These are phyloP conservation scores for Balamuthia mandrillaris DNA, from an alignment of 208 protist species.

Conservation along the genomic window DNA sequence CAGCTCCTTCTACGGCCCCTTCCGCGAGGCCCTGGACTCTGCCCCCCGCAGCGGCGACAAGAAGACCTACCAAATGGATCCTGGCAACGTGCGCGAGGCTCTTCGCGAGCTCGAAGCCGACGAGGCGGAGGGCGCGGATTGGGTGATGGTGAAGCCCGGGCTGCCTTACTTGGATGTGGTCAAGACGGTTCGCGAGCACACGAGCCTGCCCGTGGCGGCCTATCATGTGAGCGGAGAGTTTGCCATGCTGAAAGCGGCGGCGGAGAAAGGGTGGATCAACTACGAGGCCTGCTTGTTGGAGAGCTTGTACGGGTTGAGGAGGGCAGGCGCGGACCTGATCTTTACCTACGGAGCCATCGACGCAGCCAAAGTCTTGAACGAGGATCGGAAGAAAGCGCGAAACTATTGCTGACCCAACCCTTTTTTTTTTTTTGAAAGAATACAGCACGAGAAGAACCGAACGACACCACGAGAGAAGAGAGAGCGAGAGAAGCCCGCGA, in stretches of 20 bases:
- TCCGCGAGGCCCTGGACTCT: constrained; percentile 73
- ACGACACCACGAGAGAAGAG: no score
- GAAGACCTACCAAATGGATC: constrained; percentile 74
- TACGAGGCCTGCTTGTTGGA: constrained; percentile 61
- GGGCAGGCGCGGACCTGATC: constrained; percentile 74
- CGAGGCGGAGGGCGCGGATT: constrained; percentile 72
- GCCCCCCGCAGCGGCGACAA: constrained; percentile 69
- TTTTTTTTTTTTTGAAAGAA: not conserved
- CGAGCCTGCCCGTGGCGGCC: constrained; percentile 58
- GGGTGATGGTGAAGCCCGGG: constrained; percentile 82
- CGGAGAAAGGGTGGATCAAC: constrained; percentile 46
- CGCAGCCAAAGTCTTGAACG: not conserved
- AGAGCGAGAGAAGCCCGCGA: no score
- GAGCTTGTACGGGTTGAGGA: constrained; percentile 56
- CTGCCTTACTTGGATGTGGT: constrained; percentile 78
- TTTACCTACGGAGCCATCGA: constrained; percentile 70
- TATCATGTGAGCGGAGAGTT: constrained; percentile 71
- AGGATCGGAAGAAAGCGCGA: not conserved
- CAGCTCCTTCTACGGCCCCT: constrained; percentile 83
- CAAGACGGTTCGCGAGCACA: constrained; percentile 50
- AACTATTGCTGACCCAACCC: not conserved
- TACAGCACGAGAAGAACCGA: not conserved
- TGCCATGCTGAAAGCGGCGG: constrained; percentile 53
- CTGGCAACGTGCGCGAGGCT: constrained; percentile 58
- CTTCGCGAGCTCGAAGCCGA: constrained; percentile 47